phyloP scores from a whole-genome alignment of 1,284 basidiomycete species.

The Heterobasidion occidentale region DNA sequence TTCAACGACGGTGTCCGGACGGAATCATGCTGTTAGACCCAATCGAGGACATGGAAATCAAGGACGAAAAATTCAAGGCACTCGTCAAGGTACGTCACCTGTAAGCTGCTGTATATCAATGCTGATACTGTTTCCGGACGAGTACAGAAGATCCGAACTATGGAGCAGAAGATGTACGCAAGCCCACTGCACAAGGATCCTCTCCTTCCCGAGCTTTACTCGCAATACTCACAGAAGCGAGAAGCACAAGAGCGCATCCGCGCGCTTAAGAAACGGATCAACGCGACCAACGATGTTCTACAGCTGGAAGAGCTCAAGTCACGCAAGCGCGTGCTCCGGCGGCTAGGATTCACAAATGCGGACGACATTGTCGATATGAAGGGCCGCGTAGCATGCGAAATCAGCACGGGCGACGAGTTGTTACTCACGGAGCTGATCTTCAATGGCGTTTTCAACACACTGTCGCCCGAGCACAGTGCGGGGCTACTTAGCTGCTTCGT shows the following conservation, averaged over 20 bases:
- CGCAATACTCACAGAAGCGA: slow-evolving; percentile 75
- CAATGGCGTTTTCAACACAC: slow-evolving; percentile 90
- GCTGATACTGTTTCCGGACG: neutral
- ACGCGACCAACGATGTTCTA: slow-evolving; percentile 85
- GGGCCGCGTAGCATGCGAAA: slow-evolving; percentile 97
- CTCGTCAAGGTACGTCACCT: slow-evolving; percentile 60
- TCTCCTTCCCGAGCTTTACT: slow-evolving; percentile 73
- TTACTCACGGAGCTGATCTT: slow-evolving; percentile 97
- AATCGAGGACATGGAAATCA: slow-evolving; percentile 93
- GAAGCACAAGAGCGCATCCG: slow-evolving; percentile 66
- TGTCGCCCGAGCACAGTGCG: slow-evolving; percentile 89
- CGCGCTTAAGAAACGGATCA: slow-evolving; percentile 77
- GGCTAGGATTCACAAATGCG: slow-evolving; percentile 84
- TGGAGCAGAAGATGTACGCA: slow-evolving; percentile 77
- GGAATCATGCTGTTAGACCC: slow-evolving; percentile 89
- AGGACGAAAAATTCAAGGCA: slow-evolving; percentile 87
- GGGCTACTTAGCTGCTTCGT: slow-evolving; percentile 94
- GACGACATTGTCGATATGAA: slow-evolving; percentile 98
- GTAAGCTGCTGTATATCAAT: neutral
- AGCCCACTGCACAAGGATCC: slow-evolving; percentile 72
- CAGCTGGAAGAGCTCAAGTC: slow-evolving; percentile 97
- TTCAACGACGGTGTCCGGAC: slow-evolving; percentile 83
- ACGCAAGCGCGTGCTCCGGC: slow-evolving; percentile 88
- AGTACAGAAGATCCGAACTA: slow-evolving; percentile 77
- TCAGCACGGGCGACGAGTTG: slow-evolving; percentile 94